Conservation (phyloP, 2,329 filamentous ascomycete species). For the Penicillium sp. region DNA sequence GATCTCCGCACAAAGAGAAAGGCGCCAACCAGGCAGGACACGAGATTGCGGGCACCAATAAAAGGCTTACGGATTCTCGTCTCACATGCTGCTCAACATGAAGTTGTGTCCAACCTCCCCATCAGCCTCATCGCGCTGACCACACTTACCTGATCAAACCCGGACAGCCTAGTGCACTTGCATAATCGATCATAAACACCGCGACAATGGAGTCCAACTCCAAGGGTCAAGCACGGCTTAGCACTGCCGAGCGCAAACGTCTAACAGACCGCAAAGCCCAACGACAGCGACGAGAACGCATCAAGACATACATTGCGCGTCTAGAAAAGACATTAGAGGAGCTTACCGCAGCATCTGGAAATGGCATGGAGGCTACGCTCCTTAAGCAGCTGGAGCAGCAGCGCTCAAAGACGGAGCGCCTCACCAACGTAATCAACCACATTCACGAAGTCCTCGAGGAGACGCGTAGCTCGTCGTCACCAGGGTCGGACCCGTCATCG, state of each 20-base stretch:
- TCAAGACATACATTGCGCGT: constrained; percentile 19
- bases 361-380: constrained; percentile 16
- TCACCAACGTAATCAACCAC: constrained; percentile 15
- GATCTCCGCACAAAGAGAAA: background rate
- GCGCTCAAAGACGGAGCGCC: constrained; percentile 13
- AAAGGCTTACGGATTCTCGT: background rate
- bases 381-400: constrained; percentile 20
- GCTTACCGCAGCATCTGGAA: constrained; percentile 12
- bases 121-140: background rate
- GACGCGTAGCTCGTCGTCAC: constrained; percentile 1
- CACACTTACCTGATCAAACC: background rate
- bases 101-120: background rate
- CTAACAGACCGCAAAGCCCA: constrained; percentile 22
- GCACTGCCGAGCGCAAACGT: constrained; percentile 18
- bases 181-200: background rate
- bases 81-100: constrained; percentile 8
- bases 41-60: constrained; percentile 18
- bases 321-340: constrained; percentile 18
- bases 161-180: background rate
- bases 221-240: constrained; percentile 3
- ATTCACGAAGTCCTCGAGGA: constrained; percentile 16
- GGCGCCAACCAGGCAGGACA: background rate
- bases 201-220: constrained; percentile 4
- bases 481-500: background rate
- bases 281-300: constrained; percentile 20